Evolutionary conservation across 1,139 yeast genomes (phyloP).

Genomic region (Pichia sp.): DNA sequence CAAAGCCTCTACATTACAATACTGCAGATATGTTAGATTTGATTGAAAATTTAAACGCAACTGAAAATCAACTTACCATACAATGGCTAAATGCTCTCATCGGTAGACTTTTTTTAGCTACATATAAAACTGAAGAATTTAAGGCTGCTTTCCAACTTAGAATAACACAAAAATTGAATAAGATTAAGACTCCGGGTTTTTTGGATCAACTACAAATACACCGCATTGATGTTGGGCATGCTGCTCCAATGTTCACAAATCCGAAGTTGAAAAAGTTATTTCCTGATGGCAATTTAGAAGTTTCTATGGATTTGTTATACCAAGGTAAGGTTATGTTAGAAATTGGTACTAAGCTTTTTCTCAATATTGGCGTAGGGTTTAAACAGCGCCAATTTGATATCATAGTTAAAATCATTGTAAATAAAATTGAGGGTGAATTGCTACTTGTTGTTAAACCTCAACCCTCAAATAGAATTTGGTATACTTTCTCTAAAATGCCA

Average conservation of each 20-base stretch:
- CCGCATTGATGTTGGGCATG: constrained; percentile 65
- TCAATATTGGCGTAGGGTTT: constrained; percentile 69
- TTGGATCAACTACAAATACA: constrained; percentile 74
- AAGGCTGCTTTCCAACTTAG: constrained; percentile 50
- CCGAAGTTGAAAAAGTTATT: constrained; percentile 65
- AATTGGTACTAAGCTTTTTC: constrained; percentile 69
- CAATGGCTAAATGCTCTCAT: constrained; percentile 86
- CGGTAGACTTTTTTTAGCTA: constrained; percentile 72
- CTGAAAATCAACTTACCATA: constrained; percentile 76
- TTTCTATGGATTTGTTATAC: constrained; percentile 58
- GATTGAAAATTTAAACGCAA: constrained; percentile 69
- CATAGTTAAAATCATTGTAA: constrained; percentile 62
- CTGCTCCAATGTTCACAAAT: constrained; percentile 74
- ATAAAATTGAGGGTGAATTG: constrained; percentile 67
- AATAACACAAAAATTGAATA: constrained; percentile 64
- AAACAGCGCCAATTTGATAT: constrained; percentile 74
- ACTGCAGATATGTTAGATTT: constrained; percentile 66
- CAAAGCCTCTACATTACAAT: constrained; percentile 65
- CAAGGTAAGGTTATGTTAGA: constrained; percentile 68
- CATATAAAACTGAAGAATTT: constrained; percentile 64
- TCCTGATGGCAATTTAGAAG: constrained; percentile 73
- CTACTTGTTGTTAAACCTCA: constrained; percentile 72
- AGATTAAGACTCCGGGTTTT: constrained; percentile 81
- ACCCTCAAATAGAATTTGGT: constrained; percentile 89
- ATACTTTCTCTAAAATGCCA: constrained; percentile 78